Base-by-base conservation (phyloP, 352 stramenopile genomes). In the Blastocystis sp. region DNA sequence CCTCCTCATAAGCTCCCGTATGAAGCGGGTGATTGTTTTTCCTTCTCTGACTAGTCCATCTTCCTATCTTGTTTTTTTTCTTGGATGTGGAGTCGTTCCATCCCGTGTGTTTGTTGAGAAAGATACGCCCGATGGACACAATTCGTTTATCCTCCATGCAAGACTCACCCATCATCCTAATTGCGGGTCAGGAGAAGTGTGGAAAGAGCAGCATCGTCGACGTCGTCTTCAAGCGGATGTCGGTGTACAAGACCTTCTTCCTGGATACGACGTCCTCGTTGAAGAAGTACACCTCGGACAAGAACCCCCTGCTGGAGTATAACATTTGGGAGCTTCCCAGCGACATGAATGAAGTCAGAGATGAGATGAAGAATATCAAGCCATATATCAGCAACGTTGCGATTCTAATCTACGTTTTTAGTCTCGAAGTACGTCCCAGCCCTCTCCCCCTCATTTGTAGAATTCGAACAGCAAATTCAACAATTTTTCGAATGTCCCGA, bases 211-310 rank as follows among this genome's bases (percentile, higher is more conserved):
- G 78, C 57, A 88, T 88, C 42, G 57, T 88, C 28, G 78, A 88
- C 78, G 78, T 88, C n/a, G 78, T 88, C 0, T 88, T 88, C 34
- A 88, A 79, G 60, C 64, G 68, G 21, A 88, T 76, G 57, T 88
- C 78, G n/a, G 78, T 79, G 10, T 88, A 88, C 24, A 88, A 88
- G 52, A 88, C 78, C 19, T 88, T 79, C 57, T 88, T 79, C 78
- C 54, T 79, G 52, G 61, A 78, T 79, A 60, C 61, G 34, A 88
- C 78, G n/a, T 60, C 64, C 1, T 79, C 63, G 19, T 61, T 88
- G 64, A 76, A 88, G 21, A 76, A 79, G 24, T 79, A 77, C 24
- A 79, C 64, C n/a, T 76, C 68, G 0, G 62, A 78, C 45, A 76
- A 52, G 64, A 88, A 88, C 38, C 78, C 61, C 7, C 78, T 88